Evolutionary conservation across 352 stramenopile genomes (phyloP), one percentile per base, ranked within the genome.

Genomic region (Phytophthora sansomeana): DNA sequence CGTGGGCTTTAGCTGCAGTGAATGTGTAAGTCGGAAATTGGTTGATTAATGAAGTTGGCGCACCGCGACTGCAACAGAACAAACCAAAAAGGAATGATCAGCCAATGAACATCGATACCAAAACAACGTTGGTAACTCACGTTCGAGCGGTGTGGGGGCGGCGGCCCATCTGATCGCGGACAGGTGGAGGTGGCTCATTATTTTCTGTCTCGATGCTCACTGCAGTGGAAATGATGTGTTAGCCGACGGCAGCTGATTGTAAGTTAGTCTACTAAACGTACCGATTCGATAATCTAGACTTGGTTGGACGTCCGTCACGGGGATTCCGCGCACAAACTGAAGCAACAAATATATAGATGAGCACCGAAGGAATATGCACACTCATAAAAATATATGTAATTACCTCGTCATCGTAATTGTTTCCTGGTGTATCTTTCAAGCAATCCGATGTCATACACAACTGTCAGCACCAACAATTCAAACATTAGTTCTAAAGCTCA

Each of bases 1-100:
- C 60, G 46, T 63, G 60, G 8, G 81, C 70, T 41, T 91, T 91
- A 30, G 84, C 64, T 10, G 76, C 48, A 17, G 69, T 84, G 65
- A 87, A 96, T 4, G 80, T 88, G 55, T 94, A 94, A 26, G 85
- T 94, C 24, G 89, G 89, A 8, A 96, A 74, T 49, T 94, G 86
- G 30, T 89, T 79, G 60, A 96, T 93, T 26, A 96, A 58, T 10
- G 76, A 77, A 16, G 76, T 72, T 2, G 78, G 70, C 17, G 85
- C 85, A 4, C 85, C 85, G 14, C 85, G 85, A 44, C 85, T 93
- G 46, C 30, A 67, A 32, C 1, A 33, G 66, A 58, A 52, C 32
- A 24, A 14, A 56, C 6, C 29, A 35, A 49, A 9, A 33, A 33
- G 11, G 14, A 49, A 35, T 1, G 17, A 1, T 24, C 2, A n/a